Evolutionary conservation across 345 rosid genomes (phyloP).

Genomic region (Eutrema heterophyllum): DNA sequence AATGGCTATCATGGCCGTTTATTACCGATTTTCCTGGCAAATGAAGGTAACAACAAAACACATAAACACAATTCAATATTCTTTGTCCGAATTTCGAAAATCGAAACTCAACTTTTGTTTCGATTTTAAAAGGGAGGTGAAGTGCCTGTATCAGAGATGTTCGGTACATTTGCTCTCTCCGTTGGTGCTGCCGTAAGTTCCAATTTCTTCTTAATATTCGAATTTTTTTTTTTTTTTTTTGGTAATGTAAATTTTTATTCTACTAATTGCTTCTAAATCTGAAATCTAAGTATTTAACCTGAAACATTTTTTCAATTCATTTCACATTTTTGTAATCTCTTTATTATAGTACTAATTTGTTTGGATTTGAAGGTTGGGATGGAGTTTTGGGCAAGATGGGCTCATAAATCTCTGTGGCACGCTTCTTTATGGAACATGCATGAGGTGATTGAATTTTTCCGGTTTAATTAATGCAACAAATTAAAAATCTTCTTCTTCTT

Average conservation of each 20-base stretch:
- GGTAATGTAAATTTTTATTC: no score
- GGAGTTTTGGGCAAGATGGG: constrained; percentile 99
- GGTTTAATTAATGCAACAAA: not conserved
- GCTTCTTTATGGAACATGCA: constrained; percentile 96
- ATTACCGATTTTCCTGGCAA: constrained; percentile 85
- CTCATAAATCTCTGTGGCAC: constrained; percentile 87
- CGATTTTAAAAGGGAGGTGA: constrained; percentile 60
- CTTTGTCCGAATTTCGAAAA: not conserved
- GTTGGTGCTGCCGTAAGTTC: constrained; percentile 86
- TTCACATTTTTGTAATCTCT: not conserved
- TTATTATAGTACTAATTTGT: not conserved
- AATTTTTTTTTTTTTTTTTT: no score
- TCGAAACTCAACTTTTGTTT: not conserved
- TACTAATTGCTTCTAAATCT: no score
- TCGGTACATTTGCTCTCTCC: constrained; percentile 84
- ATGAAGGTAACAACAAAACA: constrained; percentile 49
- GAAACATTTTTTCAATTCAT: not conserved
- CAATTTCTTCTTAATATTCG: not conserved
- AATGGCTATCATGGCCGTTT: constrained; percentile 75
- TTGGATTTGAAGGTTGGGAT: constrained; percentile 62
- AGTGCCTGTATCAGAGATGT: constrained; percentile 63
- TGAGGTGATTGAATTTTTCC: constrained; percentile 40
- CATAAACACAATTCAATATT: not conserved
- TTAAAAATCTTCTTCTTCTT: not conserved
- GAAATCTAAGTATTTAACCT: no score